Evolutionary conservation across 345 rosid species (phyloP).

Genomic region (Clausena lansium): DNA sequence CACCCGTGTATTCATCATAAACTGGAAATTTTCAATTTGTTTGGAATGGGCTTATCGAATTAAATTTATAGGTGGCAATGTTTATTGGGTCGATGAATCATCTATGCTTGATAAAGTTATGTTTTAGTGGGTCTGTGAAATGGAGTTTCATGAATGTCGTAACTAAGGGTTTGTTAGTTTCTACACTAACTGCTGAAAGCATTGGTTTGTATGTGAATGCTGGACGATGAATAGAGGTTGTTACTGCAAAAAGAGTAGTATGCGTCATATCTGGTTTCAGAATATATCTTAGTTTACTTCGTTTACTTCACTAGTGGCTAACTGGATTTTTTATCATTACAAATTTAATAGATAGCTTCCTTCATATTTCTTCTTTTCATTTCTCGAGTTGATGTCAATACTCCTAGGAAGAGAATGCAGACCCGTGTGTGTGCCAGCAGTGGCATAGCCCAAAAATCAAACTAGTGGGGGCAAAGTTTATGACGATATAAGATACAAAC

Average conservation of each 20-base stretch:
- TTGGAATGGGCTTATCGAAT: neutral
- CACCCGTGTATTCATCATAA: neutral
- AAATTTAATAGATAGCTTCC: neutral
- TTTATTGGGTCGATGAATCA: neutral
- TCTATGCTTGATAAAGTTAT: neutral
- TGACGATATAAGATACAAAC: too few species aligned
- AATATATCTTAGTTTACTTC: neutral
- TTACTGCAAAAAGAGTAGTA: neutral
- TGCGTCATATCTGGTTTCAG: neutral
- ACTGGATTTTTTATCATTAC: neutral
- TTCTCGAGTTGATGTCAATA: neutral
- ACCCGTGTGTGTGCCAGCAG: neutral
- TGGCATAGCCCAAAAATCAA: too few species aligned
- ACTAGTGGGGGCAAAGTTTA: too few species aligned
- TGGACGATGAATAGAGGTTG: neutral
- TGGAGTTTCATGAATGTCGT: too few species aligned
- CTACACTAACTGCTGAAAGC: too few species aligned
- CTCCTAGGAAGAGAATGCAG: neutral
- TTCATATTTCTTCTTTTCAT: neutral
- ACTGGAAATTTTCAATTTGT: neutral
- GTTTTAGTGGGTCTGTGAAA: too few species aligned
- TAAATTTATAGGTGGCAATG: neutral
- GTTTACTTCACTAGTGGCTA: neutral
- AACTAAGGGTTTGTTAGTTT: neutral
- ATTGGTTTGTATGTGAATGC: too few species aligned